These are phyloP conservation scores for Dipodascus albidus DNA, from an alignment of 805 yeast genomes.

Conservation along the genomic window DNA sequence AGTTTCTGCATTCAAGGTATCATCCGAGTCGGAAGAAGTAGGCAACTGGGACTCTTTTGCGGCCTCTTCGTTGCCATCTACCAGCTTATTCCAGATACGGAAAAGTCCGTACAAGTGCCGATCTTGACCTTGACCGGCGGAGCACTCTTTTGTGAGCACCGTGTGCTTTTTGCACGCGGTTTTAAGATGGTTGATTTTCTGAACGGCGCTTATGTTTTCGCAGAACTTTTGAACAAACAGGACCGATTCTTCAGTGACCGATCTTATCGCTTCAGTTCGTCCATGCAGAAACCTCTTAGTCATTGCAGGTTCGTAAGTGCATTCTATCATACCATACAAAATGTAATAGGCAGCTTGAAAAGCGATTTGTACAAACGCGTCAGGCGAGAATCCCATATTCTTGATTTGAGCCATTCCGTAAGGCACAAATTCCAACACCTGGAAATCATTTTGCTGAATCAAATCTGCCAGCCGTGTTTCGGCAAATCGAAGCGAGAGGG, in stretches of 20 bases:
- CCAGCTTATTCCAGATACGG: slow-evolving; percentile 61
- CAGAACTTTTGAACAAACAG: slow-evolving; percentile 79
- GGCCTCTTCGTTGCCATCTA: too few species aligned
- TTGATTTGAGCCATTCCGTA: slow-evolving; percentile 68
- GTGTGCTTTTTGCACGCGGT: slow-evolving; percentile 66
- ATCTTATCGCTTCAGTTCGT: slow-evolving; percentile 82
- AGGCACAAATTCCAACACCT: slow-evolving; percentile 56
- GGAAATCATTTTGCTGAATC: slow-evolving; percentile 82
- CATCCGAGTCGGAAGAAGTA: slow-evolving; percentile 23
- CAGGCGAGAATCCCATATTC: slow-evolving; percentile 80
- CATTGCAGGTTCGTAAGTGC: slow-evolving; percentile 96
- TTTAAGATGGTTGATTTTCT: slow-evolving; percentile 47
- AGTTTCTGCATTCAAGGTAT: slow-evolving; percentile 9
- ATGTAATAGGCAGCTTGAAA: slow-evolving; percentile 90
- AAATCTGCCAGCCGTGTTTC: slow-evolving; percentile 82
- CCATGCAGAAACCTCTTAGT: slow-evolving; percentile 82
- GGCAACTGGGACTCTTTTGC: slow-evolving; percentile 12
- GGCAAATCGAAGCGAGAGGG: slow-evolving; percentile 75
- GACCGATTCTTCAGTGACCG: slow-evolving; percentile 72
- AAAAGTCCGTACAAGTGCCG: slow-evolving; percentile 81
- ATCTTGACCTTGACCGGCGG: slow-evolving; percentile 82
- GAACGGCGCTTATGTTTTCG: slow-evolving; percentile 47
- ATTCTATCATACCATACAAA: slow-evolving; percentile 82
- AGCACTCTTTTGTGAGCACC: slow-evolving; percentile 51
- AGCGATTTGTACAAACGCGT: slow-evolving; percentile 88